Conservation (phyloP, 2,329 filamentous ascomycete genomes). For the Aureobasidium sp. region DNA sequence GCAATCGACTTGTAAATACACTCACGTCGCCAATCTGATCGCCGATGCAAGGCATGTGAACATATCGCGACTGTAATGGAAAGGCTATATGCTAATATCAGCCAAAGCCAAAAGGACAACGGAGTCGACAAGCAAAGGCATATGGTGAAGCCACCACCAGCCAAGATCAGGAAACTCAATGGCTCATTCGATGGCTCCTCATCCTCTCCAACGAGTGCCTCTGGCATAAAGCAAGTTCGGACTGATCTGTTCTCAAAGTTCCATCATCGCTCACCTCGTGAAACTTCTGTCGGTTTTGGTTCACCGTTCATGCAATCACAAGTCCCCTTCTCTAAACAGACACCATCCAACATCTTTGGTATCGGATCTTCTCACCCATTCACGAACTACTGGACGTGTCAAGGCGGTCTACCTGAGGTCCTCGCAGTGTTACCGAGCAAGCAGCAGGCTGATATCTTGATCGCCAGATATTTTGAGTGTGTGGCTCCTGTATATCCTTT, state of each 20-base stretch:
- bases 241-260: conserved; percentile 13
- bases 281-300: conserved; percentile 31
- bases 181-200: conserved; percentile 13
- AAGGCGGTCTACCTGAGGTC: conserved; percentile 67
- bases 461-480: conserved; percentile 47
- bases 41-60: conserved; percentile 52
- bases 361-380: conserved; percentile 73
- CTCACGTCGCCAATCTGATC: conserved; percentile 67
- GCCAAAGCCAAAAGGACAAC: neutral
- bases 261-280: conserved; percentile 6
- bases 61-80: neutral
- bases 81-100: neutral
- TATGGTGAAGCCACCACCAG: conserved; percentile 29
- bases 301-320: conserved; percentile 59
- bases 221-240: conserved; percentile 4
- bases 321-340: conserved; percentile 63
- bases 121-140: conserved; percentile 15
- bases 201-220: conserved; percentile 1
- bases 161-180: conserved; percentile 28
- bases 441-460: conserved; percentile 64
- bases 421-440: conserved; percentile 70
- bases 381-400: conserved; percentile 74
- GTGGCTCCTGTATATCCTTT: conserved; percentile 79
- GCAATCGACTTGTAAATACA: conserved; percentile 69
- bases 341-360: conserved; percentile 72